A percentile compares a stretch with the other conserved stretches of the same genome.
phyloP scores from a whole-genome alignment of 2,329 filamentous ascomycete species.

The Fusarium ramigenum region DNA sequence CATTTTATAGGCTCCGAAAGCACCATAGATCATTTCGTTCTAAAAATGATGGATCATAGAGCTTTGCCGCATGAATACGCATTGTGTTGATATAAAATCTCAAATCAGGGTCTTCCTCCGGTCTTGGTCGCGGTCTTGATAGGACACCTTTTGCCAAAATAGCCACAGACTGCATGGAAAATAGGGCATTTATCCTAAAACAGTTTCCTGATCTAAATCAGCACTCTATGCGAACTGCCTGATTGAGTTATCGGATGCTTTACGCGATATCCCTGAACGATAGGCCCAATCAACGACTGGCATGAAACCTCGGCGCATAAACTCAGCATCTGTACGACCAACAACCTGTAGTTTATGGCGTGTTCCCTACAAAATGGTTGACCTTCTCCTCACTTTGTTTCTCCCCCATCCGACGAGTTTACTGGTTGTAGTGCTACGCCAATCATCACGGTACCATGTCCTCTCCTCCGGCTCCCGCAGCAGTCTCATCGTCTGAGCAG shows the following conservation, averaged over 20 bases:
- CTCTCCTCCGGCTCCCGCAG: not conserved
- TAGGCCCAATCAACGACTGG: not conserved
- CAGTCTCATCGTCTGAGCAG: not conserved
- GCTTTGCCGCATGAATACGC: not conserved
- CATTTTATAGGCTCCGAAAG: rapidly evolving
- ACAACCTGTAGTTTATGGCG: not conserved
- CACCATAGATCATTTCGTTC: rapidly evolving
- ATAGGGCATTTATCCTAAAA: not conserved
- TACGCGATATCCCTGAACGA: not conserved
- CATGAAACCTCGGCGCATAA: not conserved
- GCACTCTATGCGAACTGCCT: not conserved
- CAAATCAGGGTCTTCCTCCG: not conserved
- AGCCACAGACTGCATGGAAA: not conserved
- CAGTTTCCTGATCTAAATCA: not conserved
- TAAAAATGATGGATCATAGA: not conserved
- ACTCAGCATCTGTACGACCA: not conserved
- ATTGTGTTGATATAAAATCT: not conserved
- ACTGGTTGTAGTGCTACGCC: rapidly evolving
- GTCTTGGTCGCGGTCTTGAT: rapidly evolving
- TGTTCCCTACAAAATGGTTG: not conserved
- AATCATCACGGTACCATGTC: not conserved
- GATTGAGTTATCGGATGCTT: not conserved
- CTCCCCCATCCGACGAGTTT: not conserved
- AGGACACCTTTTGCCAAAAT: not conserved
- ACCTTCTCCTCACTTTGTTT: not conserved